Percentiles rank a stretch among this genome's conserved stretches.
Conservation (phyloP, 2,329 filamentous ascomycete genomes). For the Microsporum canis region DNA sequence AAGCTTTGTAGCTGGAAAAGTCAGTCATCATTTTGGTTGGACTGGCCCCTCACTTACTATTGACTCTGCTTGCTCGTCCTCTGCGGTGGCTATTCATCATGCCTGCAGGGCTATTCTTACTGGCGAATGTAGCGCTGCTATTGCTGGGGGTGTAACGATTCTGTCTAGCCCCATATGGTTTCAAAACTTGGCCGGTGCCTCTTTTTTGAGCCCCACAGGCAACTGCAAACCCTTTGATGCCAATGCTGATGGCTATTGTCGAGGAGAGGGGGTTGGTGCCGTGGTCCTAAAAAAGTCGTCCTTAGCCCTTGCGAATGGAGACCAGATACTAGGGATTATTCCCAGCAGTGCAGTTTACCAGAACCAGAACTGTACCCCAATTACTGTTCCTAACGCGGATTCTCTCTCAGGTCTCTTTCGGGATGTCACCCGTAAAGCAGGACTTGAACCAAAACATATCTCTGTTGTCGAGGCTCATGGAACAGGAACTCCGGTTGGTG, state of each 20-base stretch:
- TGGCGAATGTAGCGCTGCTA: slow-evolving; percentile 12
- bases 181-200: slow-evolving; percentile 16
- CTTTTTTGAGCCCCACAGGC: slow-evolving; percentile 14
- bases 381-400: slow-evolving; percentile 4
- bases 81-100: slow-evolving; percentile 21
- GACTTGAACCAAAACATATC: slow-evolving; percentile 3
- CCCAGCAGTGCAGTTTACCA: slow-evolving; percentile 30
- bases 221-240: slow-evolving; percentile 24
- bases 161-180: slow-evolving; percentile 5
- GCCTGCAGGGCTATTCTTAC: slow-evolving; percentile 19
- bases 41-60: slow-evolving; percentile 21
- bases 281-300: slow-evolving; percentile 32
- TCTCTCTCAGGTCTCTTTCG: slow-evolving; percentile 1
- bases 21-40: slow-evolving; percentile 22
- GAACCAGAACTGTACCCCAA: slow-evolving; percentile 28
- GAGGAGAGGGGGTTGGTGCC: slow-evolving; percentile 33
- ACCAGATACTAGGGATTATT: slow-evolving; percentile 34
- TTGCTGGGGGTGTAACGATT: slow-evolving; percentile 13
- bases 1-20: slow-evolving; percentile 20
- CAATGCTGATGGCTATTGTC: slow-evolving; percentile 33
- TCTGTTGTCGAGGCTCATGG: slow-evolving; percentile 25
- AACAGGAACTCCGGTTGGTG: slow-evolving; percentile 25
- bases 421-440: background rate
- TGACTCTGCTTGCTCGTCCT: slow-evolving; percentile 22
- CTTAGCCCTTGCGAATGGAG: slow-evolving; percentile 30